These are phyloP conservation scores for Annona squamosa DNA, from an alignment of 164 flowering plant genomes.

Conservation along the genomic window DNA sequence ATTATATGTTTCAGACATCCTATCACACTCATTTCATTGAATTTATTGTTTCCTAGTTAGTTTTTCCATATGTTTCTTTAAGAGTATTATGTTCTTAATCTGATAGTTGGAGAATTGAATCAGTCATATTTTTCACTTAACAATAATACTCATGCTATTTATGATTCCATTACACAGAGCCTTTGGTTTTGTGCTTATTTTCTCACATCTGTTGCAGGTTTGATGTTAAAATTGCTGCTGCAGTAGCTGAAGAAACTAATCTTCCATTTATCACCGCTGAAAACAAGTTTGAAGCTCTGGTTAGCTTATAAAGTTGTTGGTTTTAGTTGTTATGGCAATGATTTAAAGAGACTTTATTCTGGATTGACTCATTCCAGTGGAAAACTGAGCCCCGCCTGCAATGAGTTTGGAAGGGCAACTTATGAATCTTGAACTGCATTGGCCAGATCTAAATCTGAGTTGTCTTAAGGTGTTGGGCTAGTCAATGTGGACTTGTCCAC, in stretches of 20 bases:
- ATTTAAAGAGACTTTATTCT: too few relatives aligned
- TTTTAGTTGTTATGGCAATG: not conserved
- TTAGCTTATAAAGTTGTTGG: conserved; percentile 20
- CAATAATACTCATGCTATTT: not conserved
- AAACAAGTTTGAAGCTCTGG: conserved; percentile 99
- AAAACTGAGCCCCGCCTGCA: too few relatives aligned
- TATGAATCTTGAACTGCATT: too few relatives aligned
- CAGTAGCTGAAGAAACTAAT: conserved; percentile 92
- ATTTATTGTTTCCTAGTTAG: not conserved
- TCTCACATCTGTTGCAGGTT: conserved; percentile 45
- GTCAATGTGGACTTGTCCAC: too few relatives aligned
- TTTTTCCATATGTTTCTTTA: not conserved
- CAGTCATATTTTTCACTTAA: not conserved
- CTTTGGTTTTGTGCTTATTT: not conserved
- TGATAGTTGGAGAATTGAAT: too few relatives aligned
- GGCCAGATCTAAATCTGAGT: too few relatives aligned
- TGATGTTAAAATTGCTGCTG: conserved; percentile 94
- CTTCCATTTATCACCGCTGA: conserved; percentile 94
- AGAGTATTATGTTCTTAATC: not conserved
- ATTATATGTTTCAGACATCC: too few relatives aligned
- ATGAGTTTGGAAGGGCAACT: too few relatives aligned
- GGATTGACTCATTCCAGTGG: too few relatives aligned
- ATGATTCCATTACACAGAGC: too few relatives aligned
- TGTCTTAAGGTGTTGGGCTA: too few relatives aligned
- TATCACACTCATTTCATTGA: not conserved